These are phyloP conservation scores for Pichia sp. DNA, from an alignment of 1,139 yeast species.

Conservation along the genomic window DNA sequence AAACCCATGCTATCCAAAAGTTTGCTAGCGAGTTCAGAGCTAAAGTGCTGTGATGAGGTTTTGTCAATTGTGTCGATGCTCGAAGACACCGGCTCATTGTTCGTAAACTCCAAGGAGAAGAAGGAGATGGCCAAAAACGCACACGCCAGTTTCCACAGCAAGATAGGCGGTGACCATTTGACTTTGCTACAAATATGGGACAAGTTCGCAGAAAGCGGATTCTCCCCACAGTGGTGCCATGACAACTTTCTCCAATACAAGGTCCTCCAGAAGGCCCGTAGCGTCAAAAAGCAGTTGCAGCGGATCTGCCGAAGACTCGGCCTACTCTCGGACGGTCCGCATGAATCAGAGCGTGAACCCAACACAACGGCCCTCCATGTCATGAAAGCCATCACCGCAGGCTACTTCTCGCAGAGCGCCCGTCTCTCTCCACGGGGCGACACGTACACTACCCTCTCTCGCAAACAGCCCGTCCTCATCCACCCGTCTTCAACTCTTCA, in stretches of 20 bases:
- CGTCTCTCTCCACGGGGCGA: slow-evolving; percentile 46
- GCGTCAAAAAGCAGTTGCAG: slow-evolving; percentile 67
- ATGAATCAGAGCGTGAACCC: slow-evolving; percentile 12
- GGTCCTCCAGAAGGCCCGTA: slow-evolving; percentile 64
- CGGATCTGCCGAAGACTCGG: slow-evolving; percentile 42
- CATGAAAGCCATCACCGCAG: slow-evolving; percentile 69
- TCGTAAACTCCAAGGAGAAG: slow-evolving; percentile 69
- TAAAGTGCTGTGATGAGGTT: slow-evolving; percentile 60
- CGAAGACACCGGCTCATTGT: slow-evolving; percentile 72
- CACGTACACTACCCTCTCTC: slow-evolving; percentile 57
- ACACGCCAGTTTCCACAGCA: slow-evolving; percentile 16
- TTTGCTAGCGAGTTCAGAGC: slow-evolving; percentile 56
- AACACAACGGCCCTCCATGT: slow-evolving; percentile 38
- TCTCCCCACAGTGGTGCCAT: slow-evolving; percentile 78
- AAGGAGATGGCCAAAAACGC: slow-evolving; percentile 41
- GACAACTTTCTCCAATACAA: slow-evolving; percentile 78
- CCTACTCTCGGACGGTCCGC: neutral
- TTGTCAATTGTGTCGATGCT: slow-evolving; percentile 74
- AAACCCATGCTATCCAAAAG: slow-evolving; percentile 87
- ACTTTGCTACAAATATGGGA: slow-evolving; percentile 69
- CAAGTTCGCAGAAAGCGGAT: slow-evolving; percentile 70
- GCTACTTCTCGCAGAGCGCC: slow-evolving; percentile 56
- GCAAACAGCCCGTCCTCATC: slow-evolving; percentile 62
- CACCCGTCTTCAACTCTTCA: slow-evolving; percentile 79
- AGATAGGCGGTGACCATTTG: slow-evolving; percentile 71